Base-by-base conservation (phyloP, 768 basidiomycete genomes). In the Russula compacta region DNA sequence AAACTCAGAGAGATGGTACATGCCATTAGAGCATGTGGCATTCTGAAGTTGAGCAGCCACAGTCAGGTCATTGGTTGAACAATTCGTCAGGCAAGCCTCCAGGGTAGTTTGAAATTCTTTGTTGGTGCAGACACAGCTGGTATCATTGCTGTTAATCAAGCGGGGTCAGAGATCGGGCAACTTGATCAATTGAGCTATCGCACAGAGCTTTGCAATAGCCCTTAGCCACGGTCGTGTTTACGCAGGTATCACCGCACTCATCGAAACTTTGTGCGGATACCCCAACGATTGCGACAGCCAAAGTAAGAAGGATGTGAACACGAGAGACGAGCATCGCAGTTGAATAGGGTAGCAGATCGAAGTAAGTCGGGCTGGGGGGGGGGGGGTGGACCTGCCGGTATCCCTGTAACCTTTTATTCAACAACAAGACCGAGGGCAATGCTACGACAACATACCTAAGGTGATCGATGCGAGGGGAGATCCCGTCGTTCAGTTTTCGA, bases 111-210 rank as follows among this genome's bases (percentile, higher is more conserved):
- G 78, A 74, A 77, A 79, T 0, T 58, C 47, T 0, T 49, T 21
- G 53, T 70, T 75, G 4, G 73, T 65, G 68, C 79, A 81, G 17
- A 76, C 64, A 50, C 79, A 81, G 0, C 56, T 0, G 12, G 75
- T 0, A 66, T 81, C 67, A 6, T 75, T 67, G 66, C 80, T 58
- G 17, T 36, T 2, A 50, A 29, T 12, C 3, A 38, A 17, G 3
- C 2, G 6, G 9, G 29, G 11, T 36, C 24, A 61, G 55, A 33
- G 54, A 40, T 32, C 42, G 10, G 21, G 38, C 19, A 46, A 38
- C 1, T 4, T 12, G 6, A n/a, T 44, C n/a, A 12, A 38, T 7
- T 4, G 3, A 4, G 40, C 44, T 8, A 24, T 15, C 60, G 32
- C n/a, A 61, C 60, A 17, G 15, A 4, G 48, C 32, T 5, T 24